These are phyloP conservation scores for Sophora flavescens DNA, from an alignment of 306 rosid genomes.

Conservation along the genomic window DNA sequence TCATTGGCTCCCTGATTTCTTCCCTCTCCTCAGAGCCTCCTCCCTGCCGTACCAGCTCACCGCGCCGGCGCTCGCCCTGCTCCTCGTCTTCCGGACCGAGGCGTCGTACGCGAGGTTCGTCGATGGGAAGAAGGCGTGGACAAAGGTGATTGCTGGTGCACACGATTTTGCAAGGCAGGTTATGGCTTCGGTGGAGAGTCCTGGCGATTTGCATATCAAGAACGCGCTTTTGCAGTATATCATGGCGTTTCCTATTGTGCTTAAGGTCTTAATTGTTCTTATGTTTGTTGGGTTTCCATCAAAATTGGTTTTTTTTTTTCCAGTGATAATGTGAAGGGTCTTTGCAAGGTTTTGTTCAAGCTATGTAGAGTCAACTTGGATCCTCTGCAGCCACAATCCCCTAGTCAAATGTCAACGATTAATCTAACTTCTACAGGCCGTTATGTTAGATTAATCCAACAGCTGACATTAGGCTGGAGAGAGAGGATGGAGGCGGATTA, in stretches of 20 bases:
- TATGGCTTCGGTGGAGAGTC: slow-evolving; percentile 51
- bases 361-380: background rate
- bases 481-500: no score
- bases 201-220: slow-evolving; percentile 59
- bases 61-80: slow-evolving; percentile 86
- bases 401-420: no score
- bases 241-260: slow-evolving; percentile 79
- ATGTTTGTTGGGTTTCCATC: background rate
- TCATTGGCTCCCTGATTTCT: slow-evolving; percentile 62
- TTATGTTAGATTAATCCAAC: no score
- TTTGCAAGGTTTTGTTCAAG: background rate
- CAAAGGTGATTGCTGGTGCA: slow-evolving; percentile 64
- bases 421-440: no score
- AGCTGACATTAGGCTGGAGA: no score
- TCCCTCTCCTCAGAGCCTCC: slow-evolving; percentile 68
- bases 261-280: slow-evolving; percentile 60
- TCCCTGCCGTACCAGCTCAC: slow-evolving; percentile 87
- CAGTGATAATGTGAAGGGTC: background rate
- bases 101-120: slow-evolving; percentile 84
- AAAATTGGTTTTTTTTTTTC: background rate
- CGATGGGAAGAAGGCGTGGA: slow-evolving; percentile 94
- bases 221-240: slow-evolving; percentile 77
- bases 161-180: slow-evolving; percentile 77
- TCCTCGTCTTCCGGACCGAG: slow-evolving; percentile 87
- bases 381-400: no score